These are phyloP conservation scores for Lachnellula occidentalis DNA, from an alignment of 2,329 filamentous ascomycete genomes.

Conservation along the genomic window DNA sequence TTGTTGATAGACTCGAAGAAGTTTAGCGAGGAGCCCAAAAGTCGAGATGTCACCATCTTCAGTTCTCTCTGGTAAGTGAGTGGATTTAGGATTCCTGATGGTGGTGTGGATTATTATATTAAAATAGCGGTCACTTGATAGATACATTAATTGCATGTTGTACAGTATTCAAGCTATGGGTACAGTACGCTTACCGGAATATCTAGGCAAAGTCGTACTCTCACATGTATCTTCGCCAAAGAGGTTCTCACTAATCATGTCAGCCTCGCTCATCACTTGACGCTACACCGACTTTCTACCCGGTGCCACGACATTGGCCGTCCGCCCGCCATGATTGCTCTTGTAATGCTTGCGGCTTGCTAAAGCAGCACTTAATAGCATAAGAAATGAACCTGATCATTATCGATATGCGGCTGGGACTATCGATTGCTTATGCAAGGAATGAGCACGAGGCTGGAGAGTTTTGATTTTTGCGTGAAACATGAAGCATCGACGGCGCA, in stretches of 20 bases:
- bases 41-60: conserved; percentile 43
- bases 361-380: neutral
- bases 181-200: too few species aligned
- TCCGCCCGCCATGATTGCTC: too few species aligned
- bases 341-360: neutral
- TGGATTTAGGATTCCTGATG: conserved; percentile 42
- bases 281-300: neutral
- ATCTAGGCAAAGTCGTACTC: too few species aligned
- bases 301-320: neutral
- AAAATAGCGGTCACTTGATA: too few species aligned
- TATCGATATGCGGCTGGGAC: neutral
- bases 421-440: neutral
- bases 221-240: neutral
- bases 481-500: neutral
- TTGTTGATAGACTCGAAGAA: neutral
- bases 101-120: too few species aligned
- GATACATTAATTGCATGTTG: too few species aligned
- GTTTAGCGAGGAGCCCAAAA: conserved; percentile 38
- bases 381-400: neutral
- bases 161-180: too few species aligned
- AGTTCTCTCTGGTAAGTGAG: conserved; percentile 40
- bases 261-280: neutral
- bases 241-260: neutral
- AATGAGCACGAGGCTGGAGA: neutral
- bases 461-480: neutral